Evolutionary conservation across 768 basidiomycete species (phyloP).

Genomic region (Calocera viscosa): DNA sequence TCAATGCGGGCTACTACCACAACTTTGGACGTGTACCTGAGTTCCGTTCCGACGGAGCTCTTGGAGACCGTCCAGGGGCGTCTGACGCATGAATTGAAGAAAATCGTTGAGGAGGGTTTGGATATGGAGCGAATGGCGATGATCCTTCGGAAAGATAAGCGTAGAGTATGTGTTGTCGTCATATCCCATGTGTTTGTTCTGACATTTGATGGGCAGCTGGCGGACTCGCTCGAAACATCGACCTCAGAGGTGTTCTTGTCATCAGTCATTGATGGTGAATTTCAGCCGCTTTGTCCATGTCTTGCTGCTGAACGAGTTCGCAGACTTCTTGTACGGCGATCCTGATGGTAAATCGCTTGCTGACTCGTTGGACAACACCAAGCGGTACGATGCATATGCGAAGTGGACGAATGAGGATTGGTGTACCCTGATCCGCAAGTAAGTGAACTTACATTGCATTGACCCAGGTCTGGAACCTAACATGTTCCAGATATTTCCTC

Average conservation of each 20-base stretch:
- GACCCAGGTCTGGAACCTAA: not conserved
- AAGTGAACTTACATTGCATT: constrained; percentile 18
- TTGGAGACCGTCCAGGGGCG: constrained; percentile 59
- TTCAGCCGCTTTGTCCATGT: not conserved
- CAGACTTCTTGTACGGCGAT: constrained; percentile 75
- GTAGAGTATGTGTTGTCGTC: constrained; percentile 44
- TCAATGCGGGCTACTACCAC: constrained; percentile 58
- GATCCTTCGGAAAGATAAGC: constrained; percentile 76
- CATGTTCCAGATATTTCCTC: constrained; percentile 54
- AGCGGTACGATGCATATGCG: constrained; percentile 51
- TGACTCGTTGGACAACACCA: constrained; percentile 63
- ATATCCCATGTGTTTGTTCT: not conserved
- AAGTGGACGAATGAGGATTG: constrained; percentile 67
- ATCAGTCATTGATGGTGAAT: constrained; percentile 43
- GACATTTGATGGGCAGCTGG: constrained; percentile 38
- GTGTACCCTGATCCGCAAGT: constrained; percentile 66
- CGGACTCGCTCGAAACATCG: constrained; percentile 68
- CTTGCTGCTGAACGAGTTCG: not conserved
- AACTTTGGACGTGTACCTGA: constrained; percentile 64
- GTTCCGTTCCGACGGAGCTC: constrained; percentile 71
- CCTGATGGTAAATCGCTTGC: constrained; percentile 68
- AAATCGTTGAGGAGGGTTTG: constrained; percentile 60
- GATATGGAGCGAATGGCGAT: constrained; percentile 85
- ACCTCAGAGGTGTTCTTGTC: constrained; percentile 70
- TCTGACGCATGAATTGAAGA: constrained; percentile 53